Conservation (phyloP, 108 stramenopile genomes). For the Thalassiosira profunda region DNA sequence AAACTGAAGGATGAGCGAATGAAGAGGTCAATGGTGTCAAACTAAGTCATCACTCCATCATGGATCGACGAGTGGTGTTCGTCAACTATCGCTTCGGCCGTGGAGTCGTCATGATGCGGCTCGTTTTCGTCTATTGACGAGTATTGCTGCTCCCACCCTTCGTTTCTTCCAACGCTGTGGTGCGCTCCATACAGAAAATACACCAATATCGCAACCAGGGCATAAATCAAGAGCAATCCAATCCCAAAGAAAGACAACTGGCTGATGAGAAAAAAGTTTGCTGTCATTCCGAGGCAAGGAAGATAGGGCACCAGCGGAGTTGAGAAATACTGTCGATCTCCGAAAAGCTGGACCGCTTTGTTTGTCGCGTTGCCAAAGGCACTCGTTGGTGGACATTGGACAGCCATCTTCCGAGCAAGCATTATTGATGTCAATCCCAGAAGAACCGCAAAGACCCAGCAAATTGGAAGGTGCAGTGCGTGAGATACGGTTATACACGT, state of each 20-base stretch:
- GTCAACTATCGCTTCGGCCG: conserved; percentile 17
- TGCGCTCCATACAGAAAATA: conserved; percentile 61
- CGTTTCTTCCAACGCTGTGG: conserved; percentile 30
- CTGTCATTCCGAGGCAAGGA: conserved; percentile 74
- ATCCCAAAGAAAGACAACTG: conserved; percentile 72
- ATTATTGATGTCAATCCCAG: conserved; percentile 7
- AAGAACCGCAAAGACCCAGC: conserved; percentile 21
- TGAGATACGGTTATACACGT: conserved; percentile 39
- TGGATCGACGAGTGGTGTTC: background rate
- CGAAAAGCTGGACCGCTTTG: conserved; percentile 6
- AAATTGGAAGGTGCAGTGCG: conserved; percentile 11
- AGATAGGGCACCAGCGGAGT: conserved; percentile 59
- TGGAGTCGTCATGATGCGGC: background rate
- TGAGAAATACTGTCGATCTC: conserved; percentile 46
- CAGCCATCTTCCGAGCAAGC: conserved; percentile 18
- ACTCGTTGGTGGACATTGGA: conserved; percentile 27
- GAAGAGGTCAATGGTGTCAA: background rate
- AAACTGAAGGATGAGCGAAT: conserved; percentile 28
- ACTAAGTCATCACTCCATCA: conserved; percentile 12
- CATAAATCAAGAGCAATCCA: conserved; percentile 59
- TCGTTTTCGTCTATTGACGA: too few relatives aligned
- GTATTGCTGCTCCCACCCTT: conserved; percentile 17
- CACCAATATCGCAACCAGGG: conserved; percentile 38
- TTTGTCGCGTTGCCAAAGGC: conserved; percentile 23
- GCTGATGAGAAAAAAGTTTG: conserved; percentile 89